A percentile compares a stretch with the other conserved stretches of the same genome.
Conservation (phyloP, 192 early-diverging fungal genomes). For the Globomyces pollinis-pini region DNA sequence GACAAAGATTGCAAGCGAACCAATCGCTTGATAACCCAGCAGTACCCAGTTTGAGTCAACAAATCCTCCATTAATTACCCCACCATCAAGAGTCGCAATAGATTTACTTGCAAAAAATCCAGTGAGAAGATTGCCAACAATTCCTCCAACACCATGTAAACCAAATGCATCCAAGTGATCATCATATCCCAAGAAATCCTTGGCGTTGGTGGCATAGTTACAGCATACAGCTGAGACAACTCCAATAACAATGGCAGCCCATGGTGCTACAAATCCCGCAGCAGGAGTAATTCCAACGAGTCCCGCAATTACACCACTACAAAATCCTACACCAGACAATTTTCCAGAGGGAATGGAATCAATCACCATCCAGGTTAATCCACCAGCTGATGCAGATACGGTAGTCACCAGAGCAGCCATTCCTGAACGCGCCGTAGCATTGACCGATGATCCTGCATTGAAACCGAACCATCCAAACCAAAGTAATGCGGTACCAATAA, state of each 20-base stretch:
- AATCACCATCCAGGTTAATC: conserved; percentile 72
- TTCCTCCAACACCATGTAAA: conserved; percentile 55
- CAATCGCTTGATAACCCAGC: conserved; percentile 62
- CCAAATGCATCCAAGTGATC: conserved; percentile 82
- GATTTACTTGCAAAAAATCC: conserved; percentile 81
- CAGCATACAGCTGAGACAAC: conserved; percentile 64
- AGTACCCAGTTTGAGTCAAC: conserved; percentile 12
- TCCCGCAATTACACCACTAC: conserved; percentile 87
- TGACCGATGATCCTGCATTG: conserved; percentile 81
- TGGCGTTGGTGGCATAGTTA: conserved; percentile 73
- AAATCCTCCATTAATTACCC: conserved; percentile 32
- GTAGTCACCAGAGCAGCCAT: conserved; percentile 86
- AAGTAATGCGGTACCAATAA: conserved; percentile 79
- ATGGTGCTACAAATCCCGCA: conserved; percentile 78
- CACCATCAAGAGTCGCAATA: conserved; percentile 61
- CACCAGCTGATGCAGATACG: conserved; percentile 72
- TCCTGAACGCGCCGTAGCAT: conserved; percentile 74
- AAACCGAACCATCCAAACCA: conserved; percentile 98
- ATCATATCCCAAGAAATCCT: conserved; percentile 80
- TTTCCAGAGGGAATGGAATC: conserved; percentile 73
- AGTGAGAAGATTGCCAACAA: conserved; percentile 78
- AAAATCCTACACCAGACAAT: conserved; percentile 86
- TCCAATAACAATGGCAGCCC: conserved; percentile 74
- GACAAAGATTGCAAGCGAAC: conserved; percentile 47
- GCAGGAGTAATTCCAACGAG: conserved; percentile 90